Percentiles rank a stretch among this genome's conserved stretches.
Evolutionary conservation across 257 asterid species (phyloP).

Genomic region (Orobanche coerulescens): DNA sequence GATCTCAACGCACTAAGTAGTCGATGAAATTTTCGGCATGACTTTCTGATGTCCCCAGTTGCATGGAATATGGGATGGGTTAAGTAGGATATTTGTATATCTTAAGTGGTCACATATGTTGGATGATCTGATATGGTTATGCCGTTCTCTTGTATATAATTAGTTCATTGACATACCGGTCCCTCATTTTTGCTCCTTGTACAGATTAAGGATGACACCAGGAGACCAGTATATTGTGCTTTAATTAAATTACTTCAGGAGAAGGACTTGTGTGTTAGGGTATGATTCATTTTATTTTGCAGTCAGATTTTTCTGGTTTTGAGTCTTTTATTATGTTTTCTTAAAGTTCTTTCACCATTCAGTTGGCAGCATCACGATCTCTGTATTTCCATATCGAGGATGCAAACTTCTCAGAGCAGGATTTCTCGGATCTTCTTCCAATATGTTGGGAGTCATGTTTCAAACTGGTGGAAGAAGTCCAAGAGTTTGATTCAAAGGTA

Average conservation of each 20-base stretch:
- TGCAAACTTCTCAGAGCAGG: conserved; percentile 82
- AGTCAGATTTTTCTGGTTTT: background rate
- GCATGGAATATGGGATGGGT: background rate
- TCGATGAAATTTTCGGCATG: background rate
- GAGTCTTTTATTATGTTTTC: conserved; percentile 8
- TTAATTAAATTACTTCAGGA: conserved; percentile 84
- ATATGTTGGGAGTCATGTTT: conserved; percentile 87
- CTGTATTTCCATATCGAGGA: conserved; percentile 90
- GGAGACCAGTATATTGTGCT: conserved; percentile 85
- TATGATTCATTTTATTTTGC: conserved; percentile 29
- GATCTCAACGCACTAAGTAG: background rate
- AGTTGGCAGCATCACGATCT: conserved; percentile 93
- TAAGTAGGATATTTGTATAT: background rate
- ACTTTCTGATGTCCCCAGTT: background rate
- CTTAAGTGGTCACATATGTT: conserved; percentile 1
- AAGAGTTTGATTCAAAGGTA: conserved; percentile 95
- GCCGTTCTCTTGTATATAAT: conserved; percentile 1
- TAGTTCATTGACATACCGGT: conserved; percentile 14
- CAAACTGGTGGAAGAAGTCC: conserved; percentile 79
- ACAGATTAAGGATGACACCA: conserved; percentile 86
- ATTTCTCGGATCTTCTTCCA: conserved; percentile 77
- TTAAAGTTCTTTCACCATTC: conserved; percentile 25
- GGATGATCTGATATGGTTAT: background rate
- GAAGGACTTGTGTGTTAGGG: conserved; percentile 87
- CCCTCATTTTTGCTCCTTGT: conserved; percentile 22